phyloP scores from a whole-genome alignment of 2,329 filamentous ascomycete species.

The Annulohypoxylon truncatum region DNA sequence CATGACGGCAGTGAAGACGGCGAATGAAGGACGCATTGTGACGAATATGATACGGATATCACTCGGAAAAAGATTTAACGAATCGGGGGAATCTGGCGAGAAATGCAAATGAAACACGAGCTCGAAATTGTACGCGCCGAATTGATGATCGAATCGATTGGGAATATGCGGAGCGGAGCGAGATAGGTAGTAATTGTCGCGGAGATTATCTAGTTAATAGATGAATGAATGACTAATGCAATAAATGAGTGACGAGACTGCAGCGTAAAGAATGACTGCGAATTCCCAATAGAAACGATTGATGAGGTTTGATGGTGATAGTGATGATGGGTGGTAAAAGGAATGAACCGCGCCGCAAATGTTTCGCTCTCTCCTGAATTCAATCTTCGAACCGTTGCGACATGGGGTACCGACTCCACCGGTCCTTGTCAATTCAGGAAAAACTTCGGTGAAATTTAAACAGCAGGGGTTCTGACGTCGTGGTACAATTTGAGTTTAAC shows the following conservation, averaged over 20 bases:
- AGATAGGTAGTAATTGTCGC: background rate
- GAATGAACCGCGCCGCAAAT: conserved; percentile 21
- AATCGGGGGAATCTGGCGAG: conserved; percentile 22
- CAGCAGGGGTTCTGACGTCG: background rate
- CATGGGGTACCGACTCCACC: conserved; percentile 20
- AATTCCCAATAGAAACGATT: conserved; percentile 25
- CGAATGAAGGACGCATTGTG: conserved; percentile 40
- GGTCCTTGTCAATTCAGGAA: conserved; percentile 38
- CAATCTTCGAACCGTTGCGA: conserved; percentile 25
- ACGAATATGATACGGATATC: conserved; percentile 28
- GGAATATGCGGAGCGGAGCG: background rate
- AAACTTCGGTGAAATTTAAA: conserved; percentile 29
- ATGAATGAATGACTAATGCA: conserved; percentile 28
- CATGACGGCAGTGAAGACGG: conserved; percentile 35
- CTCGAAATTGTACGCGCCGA: conserved; percentile 32
- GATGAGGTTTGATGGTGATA: conserved; percentile 21
- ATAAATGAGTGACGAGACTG: conserved; percentile 30
- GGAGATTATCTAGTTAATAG: conserved; percentile 14
- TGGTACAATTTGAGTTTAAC: conserved; percentile 7
- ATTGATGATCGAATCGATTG: conserved; percentile 23
- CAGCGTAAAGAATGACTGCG: conserved; percentile 41
- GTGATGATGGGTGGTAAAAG: conserved; percentile 23
- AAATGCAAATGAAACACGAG: conserved; percentile 23
- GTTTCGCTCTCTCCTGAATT: conserved; percentile 34
- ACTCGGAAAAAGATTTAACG: conserved; percentile 18